Evolutionary conservation across 2,329 filamentous ascomycete genomes (phyloP).

Genomic region (Knufia fluminis): DNA sequence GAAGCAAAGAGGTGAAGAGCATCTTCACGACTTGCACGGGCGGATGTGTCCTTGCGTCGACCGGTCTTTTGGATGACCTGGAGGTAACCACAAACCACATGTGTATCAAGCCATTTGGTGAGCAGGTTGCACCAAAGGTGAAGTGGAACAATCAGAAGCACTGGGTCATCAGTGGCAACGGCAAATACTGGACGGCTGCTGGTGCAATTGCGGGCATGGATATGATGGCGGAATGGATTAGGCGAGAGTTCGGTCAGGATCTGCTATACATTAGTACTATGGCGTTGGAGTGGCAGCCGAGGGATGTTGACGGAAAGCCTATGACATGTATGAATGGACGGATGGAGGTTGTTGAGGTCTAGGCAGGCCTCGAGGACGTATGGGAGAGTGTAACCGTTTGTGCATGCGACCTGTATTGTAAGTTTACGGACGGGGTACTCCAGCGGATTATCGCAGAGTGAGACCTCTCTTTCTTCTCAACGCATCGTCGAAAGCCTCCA

Average conservation of each 20-base stretch:
- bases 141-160: slow-evolving; percentile 37
- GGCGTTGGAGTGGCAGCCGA: slow-evolving; percentile 30
- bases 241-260: slow-evolving; percentile 26
- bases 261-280: slow-evolving; percentile 3
- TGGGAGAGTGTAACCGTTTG: background rate
- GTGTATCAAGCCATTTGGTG: slow-evolving; percentile 24
- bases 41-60: slow-evolving; percentile 21
- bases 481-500: too few species aligned
- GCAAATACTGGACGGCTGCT: slow-evolving; percentile 40
- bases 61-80: slow-evolving; percentile 36
- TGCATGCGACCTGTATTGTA: background rate
- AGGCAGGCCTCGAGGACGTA: background rate
- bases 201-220: slow-evolving; percentile 41
- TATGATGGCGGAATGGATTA: slow-evolving; percentile 35
- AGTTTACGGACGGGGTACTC: too few species aligned
- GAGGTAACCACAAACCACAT: slow-evolving; percentile 37
- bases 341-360: background rate
- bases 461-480: too few species aligned
- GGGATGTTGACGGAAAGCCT: slow-evolving; percentile 26
- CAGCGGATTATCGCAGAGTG: too few species aligned
- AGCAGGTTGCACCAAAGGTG: slow-evolving; percentile 31
- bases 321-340: slow-evolving; percentile 6
- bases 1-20: slow-evolving; percentile 9
- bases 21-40: slow-evolving; percentile 15
- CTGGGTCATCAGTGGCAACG: slow-evolving; percentile 34